Evolutionary conservation across 306 rosid genomes (phyloP).

Genomic region (Purshia tridentata): DNA sequence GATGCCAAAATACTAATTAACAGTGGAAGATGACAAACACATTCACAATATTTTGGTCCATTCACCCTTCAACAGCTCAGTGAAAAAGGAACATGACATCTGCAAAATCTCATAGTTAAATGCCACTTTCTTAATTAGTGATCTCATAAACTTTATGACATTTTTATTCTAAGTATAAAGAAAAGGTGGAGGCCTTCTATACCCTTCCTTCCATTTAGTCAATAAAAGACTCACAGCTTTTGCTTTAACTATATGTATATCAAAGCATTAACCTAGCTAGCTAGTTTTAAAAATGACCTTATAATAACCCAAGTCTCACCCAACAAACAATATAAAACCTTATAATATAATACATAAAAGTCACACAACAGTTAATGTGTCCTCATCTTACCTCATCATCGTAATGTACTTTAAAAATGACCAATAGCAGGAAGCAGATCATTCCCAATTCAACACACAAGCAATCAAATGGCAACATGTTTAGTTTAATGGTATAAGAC

Average conservation of each 20-base stretch:
- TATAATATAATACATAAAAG: background rate
- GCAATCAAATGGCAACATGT: background rate
- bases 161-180: background rate
- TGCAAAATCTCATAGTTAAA: slow-evolving; percentile 29
- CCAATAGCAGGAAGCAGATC: background rate
- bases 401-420: background rate
- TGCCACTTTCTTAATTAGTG: slow-evolving; percentile 34
- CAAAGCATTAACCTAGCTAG: too few relatives aligned
- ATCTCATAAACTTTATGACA: slow-evolving; percentile 37
- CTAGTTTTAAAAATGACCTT: too few relatives aligned
- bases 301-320: too few relatives aligned
- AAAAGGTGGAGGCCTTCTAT: slow-evolving; percentile 30
- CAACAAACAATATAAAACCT: background rate
- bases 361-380: slow-evolving; percentile 12
- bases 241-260: background rate
- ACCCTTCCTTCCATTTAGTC: slow-evolving; percentile 25
- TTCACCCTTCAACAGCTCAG: background rate
- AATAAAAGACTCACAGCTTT: slow-evolving; percentile 27
- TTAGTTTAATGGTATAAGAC: background rate
- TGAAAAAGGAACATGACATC: slow-evolving; percentile 38
- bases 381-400: slow-evolving; percentile 31
- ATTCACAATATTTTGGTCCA: slow-evolving; percentile 17
- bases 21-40: slow-evolving; percentile 9
- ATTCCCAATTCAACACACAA: background rate
- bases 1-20: background rate